Evolutionary conservation across 768 basidiomycete genomes (phyloP).

Genomic region (Lentinula edodes): DNA sequence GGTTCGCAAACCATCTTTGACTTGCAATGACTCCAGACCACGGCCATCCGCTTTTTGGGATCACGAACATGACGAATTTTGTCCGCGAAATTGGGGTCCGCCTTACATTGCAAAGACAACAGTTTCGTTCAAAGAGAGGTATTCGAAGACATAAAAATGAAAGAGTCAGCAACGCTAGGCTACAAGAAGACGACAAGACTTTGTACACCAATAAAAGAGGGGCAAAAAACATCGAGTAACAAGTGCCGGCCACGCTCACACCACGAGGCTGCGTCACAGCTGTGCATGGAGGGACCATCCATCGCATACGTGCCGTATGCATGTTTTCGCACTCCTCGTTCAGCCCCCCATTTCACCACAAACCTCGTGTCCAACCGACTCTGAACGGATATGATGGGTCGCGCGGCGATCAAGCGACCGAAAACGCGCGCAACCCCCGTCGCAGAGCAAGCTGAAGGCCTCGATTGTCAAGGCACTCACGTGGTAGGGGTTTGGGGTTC

Average conservation of each 20-base stretch:
- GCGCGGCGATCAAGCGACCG: slow-evolving; percentile 93
- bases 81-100: slow-evolving; percentile 78
- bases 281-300: slow-evolving; percentile 46
- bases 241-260: slow-evolving; percentile 57
- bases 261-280: slow-evolving; percentile 67
- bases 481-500: slow-evolving; percentile 91
- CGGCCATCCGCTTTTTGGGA: slow-evolving; percentile 80
- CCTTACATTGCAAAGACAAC: slow-evolving; percentile 45
- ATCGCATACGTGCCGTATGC: slow-evolving; percentile 28
- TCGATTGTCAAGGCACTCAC: slow-evolving; percentile 72
- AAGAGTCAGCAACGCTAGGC: slow-evolving; percentile 58
- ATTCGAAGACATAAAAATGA: slow-evolving; percentile 45
- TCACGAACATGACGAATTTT: slow-evolving; percentile 85
- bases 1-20: slow-evolving; percentile 84
- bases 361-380: slow-evolving; percentile 81
- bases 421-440: slow-evolving; percentile 79
- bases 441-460: slow-evolving; percentile 75
- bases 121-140: slow-evolving; percentile 20
- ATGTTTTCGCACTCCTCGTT: slow-evolving; percentile 86
- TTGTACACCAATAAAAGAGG: slow-evolving; percentile 35
- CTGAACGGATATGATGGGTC: slow-evolving; percentile 61
- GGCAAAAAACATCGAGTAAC: slow-evolving; percentile 55
- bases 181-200: slow-evolving; percentile 25
- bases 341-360: slow-evolving; percentile 97
- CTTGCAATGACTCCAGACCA: slow-evolving; percentile 85